phyloP scores from a whole-genome alignment of 2,329 filamentous ascomycete species.

The Aureobasidium sp. region DNA sequence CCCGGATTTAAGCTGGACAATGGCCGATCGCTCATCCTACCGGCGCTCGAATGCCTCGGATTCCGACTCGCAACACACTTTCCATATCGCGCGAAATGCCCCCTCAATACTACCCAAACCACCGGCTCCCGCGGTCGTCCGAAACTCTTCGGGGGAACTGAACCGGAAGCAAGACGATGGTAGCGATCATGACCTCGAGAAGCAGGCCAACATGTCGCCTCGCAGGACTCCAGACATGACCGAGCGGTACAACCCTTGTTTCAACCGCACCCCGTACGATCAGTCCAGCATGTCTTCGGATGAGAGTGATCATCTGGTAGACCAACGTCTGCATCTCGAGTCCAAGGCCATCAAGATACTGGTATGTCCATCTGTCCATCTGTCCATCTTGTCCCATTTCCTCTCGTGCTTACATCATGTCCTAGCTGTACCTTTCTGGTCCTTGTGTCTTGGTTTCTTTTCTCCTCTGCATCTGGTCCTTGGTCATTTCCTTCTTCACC shows the following conservation, averaged over 20 bases:
- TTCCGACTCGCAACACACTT: constrained; percentile 2
- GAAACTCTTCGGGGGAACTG: not conserved
- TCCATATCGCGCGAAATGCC: not conserved
- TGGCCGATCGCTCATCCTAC: constrained; percentile 3
- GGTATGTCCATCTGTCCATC: constrained; percentile 21
- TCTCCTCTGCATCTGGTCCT: constrained; percentile 45
- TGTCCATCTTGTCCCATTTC: not conserved
- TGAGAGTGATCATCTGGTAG: constrained; percentile 28
- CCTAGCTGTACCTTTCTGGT: constrained; percentile 42
- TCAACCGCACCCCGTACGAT: not conserved
- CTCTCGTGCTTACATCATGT: constrained; percentile 14
- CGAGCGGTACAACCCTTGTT: constrained; percentile 3
- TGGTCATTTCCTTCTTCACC: constrained; percentile 43
- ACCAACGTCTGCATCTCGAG: constrained; percentile 31
- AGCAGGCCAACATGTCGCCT: not conserved
- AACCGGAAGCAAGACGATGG: not conserved
- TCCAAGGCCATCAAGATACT: constrained; percentile 37
- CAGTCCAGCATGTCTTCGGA: constrained; percentile 15
- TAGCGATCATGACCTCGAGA: not conserved
- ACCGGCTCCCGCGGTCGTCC: not conserved
- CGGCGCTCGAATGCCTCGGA: constrained; percentile 3
- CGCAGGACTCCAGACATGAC: not conserved
- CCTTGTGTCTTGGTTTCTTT: constrained; percentile 48
- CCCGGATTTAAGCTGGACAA: constrained; percentile 8
- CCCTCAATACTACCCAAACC: constrained; percentile 3